A percentile compares a stretch with the other conserved stretches of the same genome.
Conservation (phyloP, 345 rosid genomes). For the Rhodomyrtus tomentosa region DNA sequence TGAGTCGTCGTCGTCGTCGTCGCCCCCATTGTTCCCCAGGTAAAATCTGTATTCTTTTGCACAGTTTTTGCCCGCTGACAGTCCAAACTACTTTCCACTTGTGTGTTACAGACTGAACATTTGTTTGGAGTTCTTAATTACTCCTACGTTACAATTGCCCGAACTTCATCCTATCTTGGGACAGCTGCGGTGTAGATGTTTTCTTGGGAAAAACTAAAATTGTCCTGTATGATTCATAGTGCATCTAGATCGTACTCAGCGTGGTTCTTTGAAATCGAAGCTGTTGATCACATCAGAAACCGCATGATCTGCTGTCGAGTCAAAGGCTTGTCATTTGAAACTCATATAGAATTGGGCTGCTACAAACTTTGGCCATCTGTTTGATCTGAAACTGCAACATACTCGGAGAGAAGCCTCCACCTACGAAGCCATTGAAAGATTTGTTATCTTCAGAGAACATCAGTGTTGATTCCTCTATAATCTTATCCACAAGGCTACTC, state of each 20-base stretch:
- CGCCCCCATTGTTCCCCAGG: conserved; percentile 43
- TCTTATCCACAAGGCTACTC: background rate
- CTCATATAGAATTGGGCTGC: background rate
- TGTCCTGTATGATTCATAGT: background rate
- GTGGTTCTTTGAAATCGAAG: background rate
- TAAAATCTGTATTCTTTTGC: background rate
- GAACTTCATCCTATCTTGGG: background rate
- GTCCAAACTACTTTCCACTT: background rate
- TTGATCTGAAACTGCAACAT: background rate
- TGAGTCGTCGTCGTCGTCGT: conserved; percentile 31
- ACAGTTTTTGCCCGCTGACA: background rate
- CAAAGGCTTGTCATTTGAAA: background rate
- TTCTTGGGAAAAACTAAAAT: background rate
- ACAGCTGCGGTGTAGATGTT: background rate
- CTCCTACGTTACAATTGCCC: background rate
- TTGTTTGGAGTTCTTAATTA: background rate
- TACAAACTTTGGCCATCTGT: background rate
- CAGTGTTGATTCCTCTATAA: background rate
- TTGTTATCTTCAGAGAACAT: background rate
- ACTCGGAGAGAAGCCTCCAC: background rate
- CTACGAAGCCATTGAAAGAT: background rate
- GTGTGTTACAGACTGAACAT: background rate
- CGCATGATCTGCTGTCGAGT: background rate
- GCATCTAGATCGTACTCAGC: background rate
- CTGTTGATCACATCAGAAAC: background rate